Evolutionary conservation across 192 early-diverging fungal species (phyloP).

Genomic region (Rhizophagus prolifer): DNA sequence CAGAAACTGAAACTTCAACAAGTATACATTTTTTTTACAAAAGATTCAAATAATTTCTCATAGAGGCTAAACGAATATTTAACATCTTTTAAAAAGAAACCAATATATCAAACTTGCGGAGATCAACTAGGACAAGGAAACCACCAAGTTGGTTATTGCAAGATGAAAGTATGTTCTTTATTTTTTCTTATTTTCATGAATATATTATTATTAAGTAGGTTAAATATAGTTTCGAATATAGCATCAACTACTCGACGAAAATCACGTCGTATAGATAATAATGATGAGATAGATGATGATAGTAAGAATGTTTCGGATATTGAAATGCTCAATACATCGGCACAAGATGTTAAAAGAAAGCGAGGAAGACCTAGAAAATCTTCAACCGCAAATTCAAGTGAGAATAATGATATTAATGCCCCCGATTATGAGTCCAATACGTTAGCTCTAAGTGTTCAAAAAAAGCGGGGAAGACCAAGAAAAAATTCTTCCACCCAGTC

Average conservation of each 20-base stretch:
- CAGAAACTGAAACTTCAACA: slow-evolving; percentile 1
- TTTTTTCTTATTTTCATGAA: not conserved
- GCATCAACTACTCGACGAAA: not conserved
- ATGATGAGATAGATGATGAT: not conserved
- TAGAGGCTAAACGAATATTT: not conserved
- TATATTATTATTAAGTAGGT: not conserved
- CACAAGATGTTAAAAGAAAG: not conserved
- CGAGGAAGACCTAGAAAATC: slow-evolving; percentile 10
- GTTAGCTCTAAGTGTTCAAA: not conserved
- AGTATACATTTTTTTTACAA: not conserved
- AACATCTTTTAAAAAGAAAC: not conserved
- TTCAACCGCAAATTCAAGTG: not conserved
- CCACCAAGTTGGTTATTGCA: not conserved
- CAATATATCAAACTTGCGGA: not conserved
- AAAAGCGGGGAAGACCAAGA: slow-evolving; percentile 4
- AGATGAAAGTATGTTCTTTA: not conserved
- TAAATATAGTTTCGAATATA: not conserved
- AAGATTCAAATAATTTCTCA: not conserved
- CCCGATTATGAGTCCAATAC: not conserved
- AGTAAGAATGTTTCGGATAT: not conserved
- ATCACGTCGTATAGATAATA: not conserved
- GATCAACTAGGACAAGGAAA: not conserved
- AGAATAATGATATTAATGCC: not conserved
- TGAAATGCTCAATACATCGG: not conserved
- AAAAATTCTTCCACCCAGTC: not conserved